Conservation (phyloP, 805 yeast genomes). For the Candida gorgasii region DNA sequence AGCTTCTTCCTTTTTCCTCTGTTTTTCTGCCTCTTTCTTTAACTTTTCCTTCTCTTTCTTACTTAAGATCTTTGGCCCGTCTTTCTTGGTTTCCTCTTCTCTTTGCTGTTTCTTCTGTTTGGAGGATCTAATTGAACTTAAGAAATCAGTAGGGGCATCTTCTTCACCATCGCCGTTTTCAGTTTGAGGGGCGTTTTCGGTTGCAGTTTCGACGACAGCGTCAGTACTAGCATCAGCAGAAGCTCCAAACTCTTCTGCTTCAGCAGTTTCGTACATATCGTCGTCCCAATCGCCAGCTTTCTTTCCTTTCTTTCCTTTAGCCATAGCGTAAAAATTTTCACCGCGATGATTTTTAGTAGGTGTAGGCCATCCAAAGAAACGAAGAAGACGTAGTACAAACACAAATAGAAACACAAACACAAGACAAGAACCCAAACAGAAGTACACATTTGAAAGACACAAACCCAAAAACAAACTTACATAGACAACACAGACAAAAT, state of each 20-base stretch:
- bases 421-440: background rate
- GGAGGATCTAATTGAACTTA: constrained; percentile 78
- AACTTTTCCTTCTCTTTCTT: constrained; percentile 95
- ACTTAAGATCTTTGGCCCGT: constrained; percentile 75
- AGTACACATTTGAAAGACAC: background rate
- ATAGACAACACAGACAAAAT: no score
- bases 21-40: constrained; percentile 90
- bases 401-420: background rate
- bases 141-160: constrained; percentile 54
- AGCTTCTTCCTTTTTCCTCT: constrained; percentile 86
- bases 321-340: constrained; percentile 35
- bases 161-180: no score
- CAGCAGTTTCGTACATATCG: constrained; percentile 34
- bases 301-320: constrained; percentile 57
- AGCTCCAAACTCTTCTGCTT: constrained; percentile 25
- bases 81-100: constrained; percentile 52
- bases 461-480: background rate
- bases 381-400: background rate
- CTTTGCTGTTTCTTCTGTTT: constrained; percentile 68
- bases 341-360: constrained; percentile 3
- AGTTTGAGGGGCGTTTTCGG: no score
- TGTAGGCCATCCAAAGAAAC: background rate
- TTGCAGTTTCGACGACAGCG: constrained; percentile 24
- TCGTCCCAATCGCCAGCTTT: constrained; percentile 81
- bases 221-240: constrained; percentile 26